Conservation (phyloP, 305 asterid genomes). For the Solanum hybrid region DNA sequence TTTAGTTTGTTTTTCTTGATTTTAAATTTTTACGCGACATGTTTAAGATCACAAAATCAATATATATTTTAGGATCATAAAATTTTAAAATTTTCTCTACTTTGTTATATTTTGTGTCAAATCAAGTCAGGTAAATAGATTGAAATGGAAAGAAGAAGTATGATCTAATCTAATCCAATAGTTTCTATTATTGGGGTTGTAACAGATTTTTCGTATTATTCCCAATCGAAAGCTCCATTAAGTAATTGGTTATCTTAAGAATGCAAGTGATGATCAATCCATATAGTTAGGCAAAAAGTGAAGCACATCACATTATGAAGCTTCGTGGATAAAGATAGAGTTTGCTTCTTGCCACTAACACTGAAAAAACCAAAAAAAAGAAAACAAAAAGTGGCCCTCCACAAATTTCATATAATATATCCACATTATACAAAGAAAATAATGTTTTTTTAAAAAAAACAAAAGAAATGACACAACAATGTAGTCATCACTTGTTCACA, state of each 20-base stretch:
- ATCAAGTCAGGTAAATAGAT: neutral
- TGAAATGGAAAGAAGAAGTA: neutral
- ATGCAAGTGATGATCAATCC: constrained; percentile 6
- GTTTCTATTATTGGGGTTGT: neutral
- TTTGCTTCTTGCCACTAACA: constrained; percentile 5
- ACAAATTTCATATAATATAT: neutral
- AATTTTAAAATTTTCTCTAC: too few species aligned
- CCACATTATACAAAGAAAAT: neutral
- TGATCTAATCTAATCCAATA: neutral
- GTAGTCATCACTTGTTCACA: constrained; percentile 17
- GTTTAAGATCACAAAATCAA: neutral
- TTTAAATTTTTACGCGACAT: rapidly evolving
- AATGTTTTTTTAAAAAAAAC: neutral
- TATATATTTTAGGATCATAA: neutral
- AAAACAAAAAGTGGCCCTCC: neutral
- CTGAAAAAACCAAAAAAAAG: neutral
- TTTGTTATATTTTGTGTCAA: neutral
- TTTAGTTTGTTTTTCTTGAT: neutral
- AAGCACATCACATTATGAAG: constrained; percentile 5
- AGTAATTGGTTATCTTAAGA: constrained; percentile 3
- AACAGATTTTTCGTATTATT: neutral
- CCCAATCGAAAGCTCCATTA: neutral
- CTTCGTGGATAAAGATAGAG: constrained; percentile 12
- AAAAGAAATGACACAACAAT: constrained; percentile 21
- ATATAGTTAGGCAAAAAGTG: constrained; percentile 17